Evolutionary conservation across 1,284 basidiomycete species (phyloP), one percentile per base, ranked within the genome.

Genomic region (Vanrija sp.): DNA sequence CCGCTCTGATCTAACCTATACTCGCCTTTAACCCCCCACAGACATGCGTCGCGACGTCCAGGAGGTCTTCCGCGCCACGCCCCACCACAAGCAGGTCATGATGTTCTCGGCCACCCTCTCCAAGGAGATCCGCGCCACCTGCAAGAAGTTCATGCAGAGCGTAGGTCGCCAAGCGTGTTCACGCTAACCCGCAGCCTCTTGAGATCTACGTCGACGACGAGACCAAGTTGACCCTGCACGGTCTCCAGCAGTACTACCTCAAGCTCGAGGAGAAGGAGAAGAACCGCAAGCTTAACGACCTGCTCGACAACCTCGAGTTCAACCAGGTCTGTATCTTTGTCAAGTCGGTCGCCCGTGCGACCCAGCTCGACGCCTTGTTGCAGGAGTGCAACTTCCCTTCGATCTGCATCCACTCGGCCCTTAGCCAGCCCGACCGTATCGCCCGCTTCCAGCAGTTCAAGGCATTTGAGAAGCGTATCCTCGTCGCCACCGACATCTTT

Each of bases 21-120:
- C 43, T 47, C 52, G 52, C 48, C 47, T 37, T 43, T 27, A 35
- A 51, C 12, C 31, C n/a, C 49, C 49, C 59, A 68, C 77, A 98
- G 95, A 98, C 86, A 99, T 99, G 96, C 95, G 96, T 77, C 90
- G 96, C 68, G 96, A 99, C 76, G 95, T 99, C 59, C 96, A 99
- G 84, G 96, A 99, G 80, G 98, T 99, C 70, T 99, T 98, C 85
- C 88, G 94, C 67, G 85, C 92, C 16, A 98, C 96, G n/a, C 96
- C 96, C 54, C 95, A 97, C 78, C 93, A 97, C 84, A 99, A 99
- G 82, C 96, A 99, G 82, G 96, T 99, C 63, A 98, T 98, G 96
- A 98, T 99, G 96, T 99, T 99, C 82, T 95, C 91, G 67, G 96
- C 96, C 44, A 99, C 96, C 1, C 80, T 99, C 58, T 85, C 92